Evolutionary conservation across 2,329 filamentous ascomycete genomes (phyloP).

Genomic region (Diplodia intermedia): DNA sequence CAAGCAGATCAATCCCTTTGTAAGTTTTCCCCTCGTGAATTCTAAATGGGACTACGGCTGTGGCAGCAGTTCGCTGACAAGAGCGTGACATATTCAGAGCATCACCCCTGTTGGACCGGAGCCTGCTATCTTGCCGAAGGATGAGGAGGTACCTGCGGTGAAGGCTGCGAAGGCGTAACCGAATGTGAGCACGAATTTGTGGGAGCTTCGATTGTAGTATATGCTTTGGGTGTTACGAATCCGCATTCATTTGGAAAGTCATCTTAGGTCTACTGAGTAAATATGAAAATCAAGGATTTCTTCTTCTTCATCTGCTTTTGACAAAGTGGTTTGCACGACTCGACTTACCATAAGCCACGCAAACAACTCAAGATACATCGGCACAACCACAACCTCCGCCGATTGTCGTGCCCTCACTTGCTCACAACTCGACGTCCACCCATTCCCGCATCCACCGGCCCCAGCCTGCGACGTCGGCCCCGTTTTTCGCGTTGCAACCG

Average conservation of each 20-base stretch:
- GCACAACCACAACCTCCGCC: too few relatives aligned
- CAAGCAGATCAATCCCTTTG: conserved; percentile 67
- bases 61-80: not conserved
- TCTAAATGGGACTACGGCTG: too few relatives aligned
- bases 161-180: conserved; percentile 34
- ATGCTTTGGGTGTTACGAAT: not conserved
- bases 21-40: not conserved
- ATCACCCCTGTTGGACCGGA: conserved; percentile 88
- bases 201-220: not conserved
- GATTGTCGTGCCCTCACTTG: too few relatives aligned
- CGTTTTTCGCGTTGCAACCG: too few relatives aligned
- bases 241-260: not conserved
- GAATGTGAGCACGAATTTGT: not conserved
- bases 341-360: too few relatives aligned
- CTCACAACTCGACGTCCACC: too few relatives aligned
- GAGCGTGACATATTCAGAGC: conserved; percentile 39
- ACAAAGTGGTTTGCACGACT: too few relatives aligned
- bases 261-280: not conserved
- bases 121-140: conserved; percentile 78
- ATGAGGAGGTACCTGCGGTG: conserved; percentile 75
- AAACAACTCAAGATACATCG: too few relatives aligned
- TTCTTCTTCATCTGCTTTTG: too few relatives aligned
- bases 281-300: too few relatives aligned
- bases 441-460: too few relatives aligned
- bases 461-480: too few relatives aligned